These are phyloP conservation scores for Cucurbita pepo DNA, from an alignment of 306 rosid genomes.

Conservation along the genomic window DNA sequence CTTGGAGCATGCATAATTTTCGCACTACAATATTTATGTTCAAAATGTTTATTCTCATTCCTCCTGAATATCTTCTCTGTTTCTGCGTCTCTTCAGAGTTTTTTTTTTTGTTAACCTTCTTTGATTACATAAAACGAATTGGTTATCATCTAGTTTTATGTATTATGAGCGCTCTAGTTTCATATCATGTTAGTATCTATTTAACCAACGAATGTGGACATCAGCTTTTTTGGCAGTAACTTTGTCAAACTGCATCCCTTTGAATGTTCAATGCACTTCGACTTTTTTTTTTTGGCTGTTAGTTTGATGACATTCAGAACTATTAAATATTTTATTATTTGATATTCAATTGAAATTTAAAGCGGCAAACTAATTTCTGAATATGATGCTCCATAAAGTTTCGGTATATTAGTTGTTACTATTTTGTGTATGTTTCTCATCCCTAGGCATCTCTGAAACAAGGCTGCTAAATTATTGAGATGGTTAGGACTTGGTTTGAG, in stretches of 20 bases:
- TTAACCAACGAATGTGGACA: background rate
- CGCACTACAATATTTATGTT: background rate
- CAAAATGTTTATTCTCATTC: background rate
- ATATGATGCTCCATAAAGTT: background rate
- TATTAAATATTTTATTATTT: background rate
- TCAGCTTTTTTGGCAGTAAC: background rate
- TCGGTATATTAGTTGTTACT: background rate
- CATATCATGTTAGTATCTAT: background rate
- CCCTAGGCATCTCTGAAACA: background rate
- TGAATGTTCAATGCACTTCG: background rate
- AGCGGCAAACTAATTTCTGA: background rate
- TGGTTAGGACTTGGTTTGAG: constrained; percentile 1
- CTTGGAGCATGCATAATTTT: background rate
- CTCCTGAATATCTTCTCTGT: background rate
- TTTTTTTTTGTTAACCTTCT: background rate
- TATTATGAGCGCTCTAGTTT: background rate
- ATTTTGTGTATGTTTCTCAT: background rate
- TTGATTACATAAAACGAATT: background rate
- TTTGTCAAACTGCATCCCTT: background rate
- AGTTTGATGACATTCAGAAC: background rate
- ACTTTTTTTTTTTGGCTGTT: background rate
- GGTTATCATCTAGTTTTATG: background rate
- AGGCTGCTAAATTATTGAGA: background rate
- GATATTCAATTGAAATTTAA: background rate
- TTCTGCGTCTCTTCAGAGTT: background rate